phyloP scores from a whole-genome alignment of 805 yeast species.

The Kazachstania bromeliacearum region DNA sequence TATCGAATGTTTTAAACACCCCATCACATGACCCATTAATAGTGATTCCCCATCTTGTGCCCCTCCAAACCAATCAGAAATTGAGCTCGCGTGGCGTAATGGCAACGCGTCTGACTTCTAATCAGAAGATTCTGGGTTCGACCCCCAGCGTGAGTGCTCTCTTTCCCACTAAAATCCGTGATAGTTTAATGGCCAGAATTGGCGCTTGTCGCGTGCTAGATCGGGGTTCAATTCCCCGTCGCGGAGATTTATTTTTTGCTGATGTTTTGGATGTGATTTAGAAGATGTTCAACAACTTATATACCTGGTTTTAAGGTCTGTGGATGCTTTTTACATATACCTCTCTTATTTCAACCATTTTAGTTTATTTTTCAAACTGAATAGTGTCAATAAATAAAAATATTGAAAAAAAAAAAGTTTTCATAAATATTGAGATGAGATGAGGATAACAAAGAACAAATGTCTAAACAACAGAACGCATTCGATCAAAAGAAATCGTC shows the following conservation, averaged over 20 bases:
- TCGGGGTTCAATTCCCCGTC: no score
- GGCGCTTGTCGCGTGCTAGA: no score
- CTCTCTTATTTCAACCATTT: neutral
- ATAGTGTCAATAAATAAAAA: no score
- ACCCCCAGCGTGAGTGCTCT: conserved; percentile 45
- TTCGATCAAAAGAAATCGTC: conserved; percentile 58
- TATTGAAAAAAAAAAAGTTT: neutral
- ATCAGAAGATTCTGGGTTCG: conserved; percentile 49
- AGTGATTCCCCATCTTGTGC: no score
- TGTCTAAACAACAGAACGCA: conserved; percentile 32
- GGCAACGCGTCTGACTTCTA: conserved; percentile 51
- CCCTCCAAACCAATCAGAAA: no score
- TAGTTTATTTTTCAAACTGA: no score
- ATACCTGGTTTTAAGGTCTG: neutral
- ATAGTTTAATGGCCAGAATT: no score
- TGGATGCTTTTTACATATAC: neutral
- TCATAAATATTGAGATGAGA: neutral
- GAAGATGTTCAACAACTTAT: neutral
- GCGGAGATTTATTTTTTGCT: no score
- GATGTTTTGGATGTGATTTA: neutral
- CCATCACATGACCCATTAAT: no score
- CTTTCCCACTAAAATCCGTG: no score
- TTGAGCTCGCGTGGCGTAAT: conserved; percentile 44
- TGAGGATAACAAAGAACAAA: neutral
- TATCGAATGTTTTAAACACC: no score